Conservation (phyloP, 2,329 filamentous ascomycete genomes). For the Cladosporium velox region DNA sequence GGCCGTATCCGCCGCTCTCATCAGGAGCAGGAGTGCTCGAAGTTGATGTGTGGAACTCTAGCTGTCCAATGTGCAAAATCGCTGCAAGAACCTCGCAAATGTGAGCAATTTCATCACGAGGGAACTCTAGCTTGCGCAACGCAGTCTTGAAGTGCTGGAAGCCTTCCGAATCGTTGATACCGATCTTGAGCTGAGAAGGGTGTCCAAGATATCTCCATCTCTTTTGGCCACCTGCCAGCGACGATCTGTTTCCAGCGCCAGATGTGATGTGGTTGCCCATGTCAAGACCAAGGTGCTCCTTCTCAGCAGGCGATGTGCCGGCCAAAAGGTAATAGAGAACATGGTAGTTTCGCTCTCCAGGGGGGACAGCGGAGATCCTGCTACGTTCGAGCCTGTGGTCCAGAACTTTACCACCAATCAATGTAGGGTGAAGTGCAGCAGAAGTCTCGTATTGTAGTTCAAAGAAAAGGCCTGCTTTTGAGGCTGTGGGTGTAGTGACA, state of each 20-base stretch:
- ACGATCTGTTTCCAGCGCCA: slow-evolving; percentile 57
- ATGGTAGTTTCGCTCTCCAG: slow-evolving; percentile 95
- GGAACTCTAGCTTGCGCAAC: slow-evolving; percentile 89
- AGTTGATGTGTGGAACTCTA: slow-evolving; percentile 84
- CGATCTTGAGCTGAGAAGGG: slow-evolving; percentile 93
- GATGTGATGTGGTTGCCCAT: slow-evolving; percentile 47
- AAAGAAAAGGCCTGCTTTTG: slow-evolving; percentile 92
- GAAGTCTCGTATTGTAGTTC: slow-evolving; percentile 96
- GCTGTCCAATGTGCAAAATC: slow-evolving; percentile 95
- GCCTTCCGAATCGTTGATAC: slow-evolving; percentile 91
- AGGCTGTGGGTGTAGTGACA: slow-evolving; percentile 90
- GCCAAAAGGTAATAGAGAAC: slow-evolving; percentile 92
- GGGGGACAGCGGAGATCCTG: slow-evolving; percentile 86
- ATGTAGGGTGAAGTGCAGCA: slow-evolving; percentile 76
- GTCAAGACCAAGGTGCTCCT: slow-evolving; percentile 75
- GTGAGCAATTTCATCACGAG: slow-evolving; percentile 89
- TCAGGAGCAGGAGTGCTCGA: slow-evolving; percentile 78
- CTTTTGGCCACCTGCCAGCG: slow-evolving; percentile 62
- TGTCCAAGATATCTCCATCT: slow-evolving; percentile 96
- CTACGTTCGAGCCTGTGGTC: slow-evolving; percentile 92
- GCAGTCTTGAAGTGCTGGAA: slow-evolving; percentile 98
- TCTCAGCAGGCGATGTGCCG: slow-evolving; percentile 88
- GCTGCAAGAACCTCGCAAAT: slow-evolving; percentile 92
- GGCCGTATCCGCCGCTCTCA: slow-evolving; percentile 93
- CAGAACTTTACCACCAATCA: slow-evolving; percentile 91